Base-by-base conservation (phyloP, 805 yeast genomes). In the Yarrowia deformans region DNA sequence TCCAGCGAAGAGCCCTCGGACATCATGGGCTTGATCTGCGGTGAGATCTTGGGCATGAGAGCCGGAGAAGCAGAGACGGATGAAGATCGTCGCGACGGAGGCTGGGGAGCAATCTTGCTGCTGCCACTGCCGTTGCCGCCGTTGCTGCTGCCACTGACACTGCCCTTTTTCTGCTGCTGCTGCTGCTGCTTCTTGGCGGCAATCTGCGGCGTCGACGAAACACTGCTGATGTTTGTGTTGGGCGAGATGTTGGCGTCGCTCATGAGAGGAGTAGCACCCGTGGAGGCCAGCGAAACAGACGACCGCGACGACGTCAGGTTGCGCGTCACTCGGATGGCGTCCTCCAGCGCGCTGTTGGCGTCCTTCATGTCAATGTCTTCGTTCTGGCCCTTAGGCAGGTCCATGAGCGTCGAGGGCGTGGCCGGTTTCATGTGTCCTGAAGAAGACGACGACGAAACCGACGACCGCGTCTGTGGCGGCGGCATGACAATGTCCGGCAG, bases 31-130 rank as follows among this genome's bases (percentile, higher is more conserved):
- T 60, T 69, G 40, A 73, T 72, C 50, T 67, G 63, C 9, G 75
- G 75, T 12, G 75, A 73, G 8, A 72, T 71, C 39, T 72, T 75
- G 52, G 78, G 78, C 72, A 69, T 73, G 55, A 75, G 70, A 3
- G 68, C 66, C 1, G 76, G 77, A 13, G 76, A 73, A 3, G 69
- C 70, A 23, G 70, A 67, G 12, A 67, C 70, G 16, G 69, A 63
- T 19, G 64, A 49, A 1, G 71, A 68, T 19, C 71, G 48, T 34
- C 61, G 32, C 6, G 61, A 56, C 4, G 39, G 63, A 29, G 63
- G 40, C 45, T 52, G 61, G 16, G 69, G 52, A 1, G 56, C 56
- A 63, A 48, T 63, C 56, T 48, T 63, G 29, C 55, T 37, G 54
- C 54, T 45, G 3, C 42, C 52, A 7, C 35, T 4, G 14, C 39